phyloP scores from a whole-genome alignment of 2,329 filamentous ascomycete genomes.

The Xylariales sp. region DNA sequence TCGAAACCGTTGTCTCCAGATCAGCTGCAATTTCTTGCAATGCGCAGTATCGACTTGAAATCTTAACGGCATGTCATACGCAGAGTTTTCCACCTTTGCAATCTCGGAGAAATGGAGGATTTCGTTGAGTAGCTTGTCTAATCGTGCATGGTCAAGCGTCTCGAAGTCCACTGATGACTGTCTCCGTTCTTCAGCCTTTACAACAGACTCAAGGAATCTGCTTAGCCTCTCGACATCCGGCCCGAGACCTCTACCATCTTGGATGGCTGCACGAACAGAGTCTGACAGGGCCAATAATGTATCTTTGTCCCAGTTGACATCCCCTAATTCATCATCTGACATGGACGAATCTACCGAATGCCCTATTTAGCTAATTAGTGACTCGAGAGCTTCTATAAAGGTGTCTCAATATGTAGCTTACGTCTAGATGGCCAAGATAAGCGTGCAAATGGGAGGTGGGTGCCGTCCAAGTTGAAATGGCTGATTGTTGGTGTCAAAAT shows the following conservation, averaged over 20 bases:
- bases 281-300: constrained; percentile 37
- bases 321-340: constrained; percentile 13
- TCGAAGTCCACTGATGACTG: constrained; percentile 31
- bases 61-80: constrained; percentile 19
- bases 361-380: constrained; percentile 5
- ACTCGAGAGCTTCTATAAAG: constrained; percentile 1
- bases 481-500: constrained; percentile 22
- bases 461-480: constrained; percentile 23
- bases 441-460: constrained; percentile 13
- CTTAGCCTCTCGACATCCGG: constrained; percentile 30
- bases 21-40: constrained; percentile 33
- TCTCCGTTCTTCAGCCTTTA: constrained; percentile 31
- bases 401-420: constrained; percentile 7
- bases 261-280: constrained; percentile 31
- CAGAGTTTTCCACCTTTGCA: constrained; percentile 23
- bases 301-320: constrained; percentile 13
- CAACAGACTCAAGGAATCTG: constrained; percentile 31
- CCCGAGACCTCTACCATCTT: constrained; percentile 24
- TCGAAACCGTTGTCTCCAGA: constrained; percentile 39
- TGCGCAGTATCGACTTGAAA: constrained; percentile 29
- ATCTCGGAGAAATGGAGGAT: constrained; percentile 34
- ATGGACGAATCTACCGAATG: constrained; percentile 10
- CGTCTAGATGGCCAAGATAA: constrained; percentile 17
- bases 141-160: constrained; percentile 30
- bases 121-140: constrained; percentile 37